Evolutionary conservation across 305 asterid genomes (phyloP).

Genomic region (Fraxinus paxiana): DNA sequence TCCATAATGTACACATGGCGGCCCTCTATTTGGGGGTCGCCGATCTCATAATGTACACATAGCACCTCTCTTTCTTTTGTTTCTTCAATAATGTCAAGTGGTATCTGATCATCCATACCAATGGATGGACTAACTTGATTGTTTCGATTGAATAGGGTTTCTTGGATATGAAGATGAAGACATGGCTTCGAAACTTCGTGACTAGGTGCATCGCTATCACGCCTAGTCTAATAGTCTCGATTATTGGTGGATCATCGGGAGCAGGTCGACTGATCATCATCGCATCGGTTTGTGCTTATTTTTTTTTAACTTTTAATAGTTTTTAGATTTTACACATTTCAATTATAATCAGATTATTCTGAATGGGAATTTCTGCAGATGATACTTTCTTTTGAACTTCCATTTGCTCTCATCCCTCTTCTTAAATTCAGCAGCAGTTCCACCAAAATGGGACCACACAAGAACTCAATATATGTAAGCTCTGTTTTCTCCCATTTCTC

Average conservation of each 20-base stretch:
- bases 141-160: slow-evolving; percentile 49
- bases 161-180: slow-evolving; percentile 73
- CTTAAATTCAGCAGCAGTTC: slow-evolving; percentile 72
- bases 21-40: too few species aligned
- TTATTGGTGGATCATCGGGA: slow-evolving; percentile 80
- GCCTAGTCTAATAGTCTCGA: slow-evolving; percentile 77
- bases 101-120: background rate
- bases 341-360: background rate
- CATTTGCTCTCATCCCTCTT: slow-evolving; percentile 73
- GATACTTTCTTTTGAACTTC: slow-evolving; percentile 87
- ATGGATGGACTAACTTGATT: background rate
- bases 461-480: slow-evolving; percentile 56
- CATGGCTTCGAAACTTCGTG: slow-evolving; percentile 66
- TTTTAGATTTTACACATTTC: background rate
- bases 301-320: background rate
- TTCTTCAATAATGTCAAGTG: background rate
- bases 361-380: slow-evolving; percentile 38
- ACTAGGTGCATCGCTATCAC: slow-evolving; percentile 84
- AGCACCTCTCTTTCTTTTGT: background rate
- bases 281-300: slow-evolving; percentile 60
- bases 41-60: too few species aligned
- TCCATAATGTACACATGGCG: too few species aligned
- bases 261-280: slow-evolving; percentile 84
- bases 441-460: slow-evolving; percentile 82
- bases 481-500: slow-evolving; percentile 8